Evolutionary conservation across 1,284 basidiomycete species (phyloP).

Genomic region (Schizopora paradoxa): DNA sequence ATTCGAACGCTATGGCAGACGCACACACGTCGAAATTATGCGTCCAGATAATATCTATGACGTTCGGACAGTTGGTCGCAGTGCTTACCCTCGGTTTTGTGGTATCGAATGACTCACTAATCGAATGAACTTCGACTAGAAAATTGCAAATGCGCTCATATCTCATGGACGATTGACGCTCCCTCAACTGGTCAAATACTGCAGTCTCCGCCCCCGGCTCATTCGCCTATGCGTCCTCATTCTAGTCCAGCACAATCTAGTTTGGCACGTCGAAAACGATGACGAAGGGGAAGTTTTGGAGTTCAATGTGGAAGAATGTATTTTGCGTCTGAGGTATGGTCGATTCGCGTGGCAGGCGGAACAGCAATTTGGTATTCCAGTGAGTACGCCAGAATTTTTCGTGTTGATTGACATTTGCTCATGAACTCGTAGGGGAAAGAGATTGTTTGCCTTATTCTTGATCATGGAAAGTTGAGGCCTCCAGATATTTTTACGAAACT

Average conservation of each 20-base stretch:
- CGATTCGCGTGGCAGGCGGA: slow-evolving; percentile 72
- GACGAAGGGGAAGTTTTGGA: slow-evolving; percentile 77
- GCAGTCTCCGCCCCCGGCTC: slow-evolving; percentile 59
- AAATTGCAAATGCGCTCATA: slow-evolving; percentile 78
- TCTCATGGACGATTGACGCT: slow-evolving; percentile 80
- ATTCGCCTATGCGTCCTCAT: slow-evolving; percentile 74
- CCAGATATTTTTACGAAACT: slow-evolving; percentile 63
- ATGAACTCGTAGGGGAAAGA: slow-evolving; percentile 52
- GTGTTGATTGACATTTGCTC: not conserved
- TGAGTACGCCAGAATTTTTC: slow-evolving; percentile 33
- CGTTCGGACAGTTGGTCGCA: slow-evolving; percentile 75
- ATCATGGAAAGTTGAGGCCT: slow-evolving; percentile 82
- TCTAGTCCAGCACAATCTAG: slow-evolving; percentile 88
- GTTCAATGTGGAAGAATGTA: slow-evolving; percentile 74
- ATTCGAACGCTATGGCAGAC: slow-evolving; percentile 54
- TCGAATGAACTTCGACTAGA: slow-evolving; percentile 37
- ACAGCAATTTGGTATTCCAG: slow-evolving; percentile 62
- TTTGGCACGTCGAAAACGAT: slow-evolving; percentile 75
- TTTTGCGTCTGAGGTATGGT: slow-evolving; percentile 75
- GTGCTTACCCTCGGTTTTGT: slow-evolving; percentile 43
- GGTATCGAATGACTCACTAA: not conserved
- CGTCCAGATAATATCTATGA: slow-evolving; percentile 67
- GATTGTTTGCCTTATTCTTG: slow-evolving; percentile 70
- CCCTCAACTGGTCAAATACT: slow-evolving; percentile 62
- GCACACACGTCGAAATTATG: slow-evolving; percentile 67